phyloP scores from a whole-genome alignment of 768 basidiomycete genomes.

The Porphyrellus cyaneotinctus region DNA sequence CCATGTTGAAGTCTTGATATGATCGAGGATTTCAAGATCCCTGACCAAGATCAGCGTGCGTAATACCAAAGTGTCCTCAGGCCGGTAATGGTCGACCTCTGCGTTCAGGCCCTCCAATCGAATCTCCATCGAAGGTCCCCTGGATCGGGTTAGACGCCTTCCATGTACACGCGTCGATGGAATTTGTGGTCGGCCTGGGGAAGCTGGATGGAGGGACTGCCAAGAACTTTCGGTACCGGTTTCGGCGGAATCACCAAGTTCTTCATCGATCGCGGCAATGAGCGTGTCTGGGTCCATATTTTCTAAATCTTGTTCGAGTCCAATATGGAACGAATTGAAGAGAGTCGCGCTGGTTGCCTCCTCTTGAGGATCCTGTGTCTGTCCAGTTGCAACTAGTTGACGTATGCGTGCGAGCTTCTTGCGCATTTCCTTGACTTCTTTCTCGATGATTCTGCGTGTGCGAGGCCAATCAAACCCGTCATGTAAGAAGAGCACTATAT shows the following conservation, averaged over 20 bases:
- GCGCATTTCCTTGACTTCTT: slow-evolving; percentile 84
- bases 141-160: slow-evolving; percentile 67
- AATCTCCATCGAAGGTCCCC: slow-evolving; percentile 80
- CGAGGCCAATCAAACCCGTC: slow-evolving; percentile 93
- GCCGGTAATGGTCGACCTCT: slow-evolving; percentile 62
- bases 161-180: slow-evolving; percentile 42
- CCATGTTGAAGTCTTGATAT: slow-evolving; percentile 98
- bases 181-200: slow-evolving; percentile 39
- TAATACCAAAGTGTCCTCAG: slow-evolving; percentile 55
- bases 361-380: slow-evolving; percentile 71
- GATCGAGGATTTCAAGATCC: slow-evolving; percentile 88
- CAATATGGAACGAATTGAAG: slow-evolving; percentile 94
- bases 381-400: slow-evolving; percentile 88
- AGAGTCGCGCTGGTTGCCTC: slow-evolving; percentile 72
- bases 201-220: slow-evolving; percentile 71
- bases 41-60: slow-evolving; percentile 63
- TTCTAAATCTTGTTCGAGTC: slow-evolving; percentile 74
- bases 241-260: slow-evolving; percentile 74
- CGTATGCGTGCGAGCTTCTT: slow-evolving; percentile 82
- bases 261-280: slow-evolving; percentile 89
- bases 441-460: slow-evolving; percentile 84
- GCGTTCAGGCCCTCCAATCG: slow-evolving; percentile 58
- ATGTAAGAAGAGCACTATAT: slow-evolving; percentile 71
- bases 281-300: slow-evolving; percentile 71
- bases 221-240: slow-evolving; percentile 81